phyloP scores from a whole-genome alignment of 2,329 filamentous ascomycete genomes.

The Verticillium klebahnii region DNA sequence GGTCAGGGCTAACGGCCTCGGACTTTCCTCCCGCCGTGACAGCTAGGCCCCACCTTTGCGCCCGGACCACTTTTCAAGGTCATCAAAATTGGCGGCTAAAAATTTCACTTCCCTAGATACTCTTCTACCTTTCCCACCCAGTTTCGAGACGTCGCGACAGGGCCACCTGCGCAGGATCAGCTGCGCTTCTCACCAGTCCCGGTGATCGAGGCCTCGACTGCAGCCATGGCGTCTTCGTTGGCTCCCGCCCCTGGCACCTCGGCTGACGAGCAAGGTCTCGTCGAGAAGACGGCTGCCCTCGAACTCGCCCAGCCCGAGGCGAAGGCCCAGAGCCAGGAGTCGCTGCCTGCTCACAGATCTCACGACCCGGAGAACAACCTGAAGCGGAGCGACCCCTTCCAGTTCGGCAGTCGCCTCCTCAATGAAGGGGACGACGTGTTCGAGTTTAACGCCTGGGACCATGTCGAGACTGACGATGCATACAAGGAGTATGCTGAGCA shows the following conservation, averaged over 20 bases:
- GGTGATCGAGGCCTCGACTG: not conserved
- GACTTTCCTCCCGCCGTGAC: not conserved
- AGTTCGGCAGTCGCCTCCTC: constrained; percentile 87
- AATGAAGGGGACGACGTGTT: constrained; percentile 85
- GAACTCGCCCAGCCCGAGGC: constrained; percentile 10
- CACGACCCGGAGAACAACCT: constrained; percentile 69
- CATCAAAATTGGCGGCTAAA: not conserved
- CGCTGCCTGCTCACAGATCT: constrained; percentile 57
- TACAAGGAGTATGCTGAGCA: constrained; percentile 82
- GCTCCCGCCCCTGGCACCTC: not conserved
- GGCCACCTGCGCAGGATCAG: not conserved
- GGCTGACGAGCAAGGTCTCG: constrained; percentile 12
- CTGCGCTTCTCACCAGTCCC: not conserved
- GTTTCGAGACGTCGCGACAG: not conserved
- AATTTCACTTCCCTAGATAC: not conserved
- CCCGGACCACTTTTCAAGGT: not conserved
- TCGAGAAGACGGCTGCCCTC: constrained; percentile 19
- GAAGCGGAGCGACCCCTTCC: constrained; percentile 89
- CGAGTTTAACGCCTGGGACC: constrained; percentile 98
- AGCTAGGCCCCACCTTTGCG: not conserved
- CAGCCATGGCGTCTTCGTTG: constrained; percentile 8
- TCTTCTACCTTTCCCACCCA: not conserved
- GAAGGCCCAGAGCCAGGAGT: constrained; percentile 9
- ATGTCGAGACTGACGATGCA: constrained; percentile 85
- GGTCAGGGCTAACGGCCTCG: not conserved